These are phyloP conservation scores for Neonectria hederae DNA, from an alignment of 2,329 filamentous ascomycete species.

Conservation along the genomic window DNA sequence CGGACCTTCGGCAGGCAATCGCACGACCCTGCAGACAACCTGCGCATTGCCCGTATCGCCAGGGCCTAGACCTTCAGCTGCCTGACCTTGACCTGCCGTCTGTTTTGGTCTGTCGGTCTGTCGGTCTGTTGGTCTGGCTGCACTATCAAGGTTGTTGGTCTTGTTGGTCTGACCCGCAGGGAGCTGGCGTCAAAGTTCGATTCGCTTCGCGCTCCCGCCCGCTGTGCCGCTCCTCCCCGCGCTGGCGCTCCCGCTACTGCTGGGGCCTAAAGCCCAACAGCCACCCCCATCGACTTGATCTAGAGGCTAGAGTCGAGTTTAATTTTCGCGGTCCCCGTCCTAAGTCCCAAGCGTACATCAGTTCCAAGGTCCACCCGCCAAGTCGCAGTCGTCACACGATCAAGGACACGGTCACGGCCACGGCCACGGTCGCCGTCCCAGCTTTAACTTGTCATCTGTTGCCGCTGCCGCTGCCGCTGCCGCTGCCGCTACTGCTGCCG, in stretches of 20 bases:
- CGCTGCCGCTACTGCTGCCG: neutral
- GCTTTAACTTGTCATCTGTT: neutral
- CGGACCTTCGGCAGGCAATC: constrained; percentile 32
- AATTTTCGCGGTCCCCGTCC: constrained; percentile 16
- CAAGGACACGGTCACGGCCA: constrained; percentile 16
- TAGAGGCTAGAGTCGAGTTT: constrained; percentile 22
- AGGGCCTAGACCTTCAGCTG: neutral
- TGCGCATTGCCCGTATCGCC: constrained; percentile 8
- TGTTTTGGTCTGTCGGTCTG: neutral
- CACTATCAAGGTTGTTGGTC: neutral
- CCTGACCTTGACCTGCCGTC: neutral
- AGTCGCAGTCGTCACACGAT: constrained; percentile 12
- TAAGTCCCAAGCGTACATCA: constrained; percentile 21
- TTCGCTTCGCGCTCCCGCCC: constrained; percentile 14
- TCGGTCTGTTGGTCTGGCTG: neutral
- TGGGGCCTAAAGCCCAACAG: constrained; percentile 21
- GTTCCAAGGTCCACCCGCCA: constrained; percentile 20
- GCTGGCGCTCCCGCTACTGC: constrained; percentile 20
- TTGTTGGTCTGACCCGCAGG: constrained; percentile 23
- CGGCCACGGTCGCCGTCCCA: constrained; percentile 1
- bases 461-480: constrained; percentile 5
- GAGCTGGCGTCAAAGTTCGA: constrained; percentile 23
- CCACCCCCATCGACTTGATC: constrained; percentile 19
- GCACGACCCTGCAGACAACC: constrained; percentile 18
- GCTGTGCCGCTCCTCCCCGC: constrained; percentile 23